Evolutionary conservation across 192 early-diverging fungal species (phyloP), one percentile per base, ranked within the genome.

Genomic region (Spizellomyces punctatus): DNA sequence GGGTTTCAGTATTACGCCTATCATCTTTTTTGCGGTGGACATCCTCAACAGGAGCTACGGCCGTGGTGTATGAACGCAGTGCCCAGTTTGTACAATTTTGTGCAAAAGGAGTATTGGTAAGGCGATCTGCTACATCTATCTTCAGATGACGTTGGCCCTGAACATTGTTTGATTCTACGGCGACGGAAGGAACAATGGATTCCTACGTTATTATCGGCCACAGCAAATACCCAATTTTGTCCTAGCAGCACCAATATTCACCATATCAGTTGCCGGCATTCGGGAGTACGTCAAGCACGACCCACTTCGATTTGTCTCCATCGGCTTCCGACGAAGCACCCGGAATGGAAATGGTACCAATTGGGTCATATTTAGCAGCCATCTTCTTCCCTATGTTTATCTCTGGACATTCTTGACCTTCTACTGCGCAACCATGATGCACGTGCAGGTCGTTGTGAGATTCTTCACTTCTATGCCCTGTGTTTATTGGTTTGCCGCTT

Each of bases 201-300:
- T 98, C 73, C 70, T 98, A 22, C 69, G 79, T 1, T 98, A 98
- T 79, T 98, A 89, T 67, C 85, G 91, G 36, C 43, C 87, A 9
- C 84, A 90, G 62, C 92, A 98, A 75, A 81, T 95, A n/a, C 94
- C 94, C 6, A 96, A 96, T 79, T 98, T 98, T 82, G 69, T 92
- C 12, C 80, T 98, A 22, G 94, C 94, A 0, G 74, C 83, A 17
- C 95, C 95, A 6, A 92, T 95, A 81, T 81, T 91, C 44, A 49
- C 68, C 0, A 78, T 94, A 7, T 89, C 90, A n/a, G 48, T 81
- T 0, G 72, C 71, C 43, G 92, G 90, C 0, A 78, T 97, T 44
- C 71, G 55, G 42, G 66, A 68, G 6, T 95, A 91, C 71, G 67
- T 72, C 8, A 57, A 61, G 19, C 68, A 80, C 64, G 87, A 94